phyloP scores from a whole-genome alignment of 768 basidiomycete species.

The Lactifluus subvellereus region DNA sequence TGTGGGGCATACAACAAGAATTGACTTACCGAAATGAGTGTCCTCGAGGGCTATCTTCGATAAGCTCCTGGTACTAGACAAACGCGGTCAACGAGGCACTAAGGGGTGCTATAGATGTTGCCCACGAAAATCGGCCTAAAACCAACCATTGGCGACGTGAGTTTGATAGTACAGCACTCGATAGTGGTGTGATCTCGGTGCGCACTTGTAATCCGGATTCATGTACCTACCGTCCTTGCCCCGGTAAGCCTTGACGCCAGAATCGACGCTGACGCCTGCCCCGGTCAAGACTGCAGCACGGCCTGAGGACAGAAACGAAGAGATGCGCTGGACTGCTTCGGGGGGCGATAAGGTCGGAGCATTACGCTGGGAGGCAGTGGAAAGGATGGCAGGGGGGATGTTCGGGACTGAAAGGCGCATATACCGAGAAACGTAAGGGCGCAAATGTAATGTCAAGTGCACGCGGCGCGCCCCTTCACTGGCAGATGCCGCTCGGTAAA shows the following conservation, averaged over 20 bases:
- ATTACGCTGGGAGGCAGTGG: constrained; percentile 35
- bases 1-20: not conserved
- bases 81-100: constrained; percentile 15
- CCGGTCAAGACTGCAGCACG: constrained; percentile 75
- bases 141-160: not conserved
- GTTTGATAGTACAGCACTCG: not conserved
- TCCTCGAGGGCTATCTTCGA: constrained; percentile 65
- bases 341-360: constrained; percentile 38
- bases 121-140: constrained; percentile 28
- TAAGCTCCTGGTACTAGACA: constrained; percentile 67
- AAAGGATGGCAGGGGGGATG: constrained; percentile 55
- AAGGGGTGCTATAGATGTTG: not conserved
- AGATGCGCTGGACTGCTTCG: constrained; percentile 55
- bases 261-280: constrained; percentile 93
- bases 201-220: constrained; percentile 86
- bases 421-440: constrained; percentile 16
- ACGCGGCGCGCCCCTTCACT: not conserved
- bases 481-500: not conserved
- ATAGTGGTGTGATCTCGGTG: not conserved
- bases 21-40: constrained; percentile 57
- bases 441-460: not conserved
- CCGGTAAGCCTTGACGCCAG: constrained; percentile 91
- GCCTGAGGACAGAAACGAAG: constrained; percentile 62
- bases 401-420: constrained; percentile 80
- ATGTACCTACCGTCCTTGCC: constrained; percentile 80